Evolutionary conservation across 768 basidiomycete genomes (phyloP).

Genomic region (Tricholomella constricta): DNA sequence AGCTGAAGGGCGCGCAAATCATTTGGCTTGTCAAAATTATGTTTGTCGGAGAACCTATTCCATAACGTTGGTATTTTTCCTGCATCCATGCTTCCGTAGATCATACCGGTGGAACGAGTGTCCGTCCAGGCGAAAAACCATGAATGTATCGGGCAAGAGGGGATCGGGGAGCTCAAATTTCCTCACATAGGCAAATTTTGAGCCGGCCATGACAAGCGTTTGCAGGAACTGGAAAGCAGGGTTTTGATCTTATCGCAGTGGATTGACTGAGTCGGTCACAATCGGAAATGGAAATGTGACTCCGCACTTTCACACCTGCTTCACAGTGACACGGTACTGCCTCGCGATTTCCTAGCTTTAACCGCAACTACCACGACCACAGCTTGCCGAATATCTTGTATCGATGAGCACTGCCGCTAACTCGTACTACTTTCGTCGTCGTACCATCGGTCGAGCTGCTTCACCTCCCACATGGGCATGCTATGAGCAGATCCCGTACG

Average conservation of each 20-base stretch:
- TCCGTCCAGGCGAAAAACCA: slow-evolving; percentile 89
- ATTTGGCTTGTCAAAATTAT: slow-evolving; percentile 88
- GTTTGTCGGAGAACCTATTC: slow-evolving; percentile 79
- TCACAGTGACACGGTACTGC: slow-evolving; percentile 4
- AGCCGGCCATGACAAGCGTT: slow-evolving; percentile 72
- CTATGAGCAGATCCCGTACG: slow-evolving; percentile 85
- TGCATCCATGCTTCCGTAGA: not conserved
- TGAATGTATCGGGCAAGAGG: slow-evolving; percentile 79
- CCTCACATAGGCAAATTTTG: slow-evolving; percentile 90
- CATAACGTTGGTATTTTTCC: not conserved
- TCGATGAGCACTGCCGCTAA: slow-evolving; percentile 42
- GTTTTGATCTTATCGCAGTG: not conserved
- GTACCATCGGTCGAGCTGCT: slow-evolving; percentile 76
- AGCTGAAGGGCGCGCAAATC: slow-evolving; percentile 83
- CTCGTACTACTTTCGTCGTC: slow-evolving; percentile 62
- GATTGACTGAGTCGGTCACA: slow-evolving; percentile 7
- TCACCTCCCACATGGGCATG: slow-evolving; percentile 88
- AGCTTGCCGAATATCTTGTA: slow-evolving; percentile 1
- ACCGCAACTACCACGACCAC: slow-evolving; percentile 1
- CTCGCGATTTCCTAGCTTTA: slow-evolving; percentile 16
- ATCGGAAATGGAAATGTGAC: slow-evolving; percentile 12
- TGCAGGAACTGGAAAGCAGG: not conserved
- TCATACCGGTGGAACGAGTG: slow-evolving; percentile 88
- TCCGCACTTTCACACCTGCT: slow-evolving; percentile 10
- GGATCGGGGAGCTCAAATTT: slow-evolving; percentile 88